Base-by-base conservation (phyloP, 805 yeast species). In the Candida quercuum region DNA sequence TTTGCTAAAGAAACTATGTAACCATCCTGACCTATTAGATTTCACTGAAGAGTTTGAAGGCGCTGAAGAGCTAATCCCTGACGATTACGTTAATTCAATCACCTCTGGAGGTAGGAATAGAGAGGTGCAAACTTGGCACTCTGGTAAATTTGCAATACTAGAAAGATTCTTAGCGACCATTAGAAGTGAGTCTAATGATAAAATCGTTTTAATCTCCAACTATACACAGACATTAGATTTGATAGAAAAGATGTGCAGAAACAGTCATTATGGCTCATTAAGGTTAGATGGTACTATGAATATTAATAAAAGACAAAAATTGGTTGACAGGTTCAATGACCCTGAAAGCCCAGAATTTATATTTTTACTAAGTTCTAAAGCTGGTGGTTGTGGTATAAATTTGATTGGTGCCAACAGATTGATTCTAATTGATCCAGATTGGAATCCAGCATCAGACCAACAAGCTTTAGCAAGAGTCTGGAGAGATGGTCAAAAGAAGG, bases 381-480 rank as follows among this genome's bases (percentile, higher is more conserved):
- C 99, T 1, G 99, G 99, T 51, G 99, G 99, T 1, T 93, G 99
- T 68, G 99, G 99, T 63, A 86, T 93, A 52, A 93, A 93, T 58
- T 72, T 93, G 51, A 91, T 93, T 52, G 99, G 99, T 11, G 99
- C 98, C 3, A 93, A 93, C 48, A 71, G 99, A 45, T 67, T 93
- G 44, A 76, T 93, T 16, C 65, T 93, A 33, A 69, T 93, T 55
- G 99, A 93, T 57, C 84, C 84, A 0, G 99, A 93, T 58, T 93
- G 99, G 99, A 91, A 91, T 54, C 99, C 99, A 0, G 98, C 99
- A 0, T 82, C 96, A 1, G 99, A 91, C 56, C 98, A 93, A 58
- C 99, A 91, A 62, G 98, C 98, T 0, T 68, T 93, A 44, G 98
- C 98, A 0, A 75, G 99, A 60, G 96, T 93, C 5, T 93, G 98